These are phyloP conservation scores for Cordyceps cateniannulata DNA, from an alignment of 2,329 filamentous ascomycete species.

Conservation along the genomic window DNA sequence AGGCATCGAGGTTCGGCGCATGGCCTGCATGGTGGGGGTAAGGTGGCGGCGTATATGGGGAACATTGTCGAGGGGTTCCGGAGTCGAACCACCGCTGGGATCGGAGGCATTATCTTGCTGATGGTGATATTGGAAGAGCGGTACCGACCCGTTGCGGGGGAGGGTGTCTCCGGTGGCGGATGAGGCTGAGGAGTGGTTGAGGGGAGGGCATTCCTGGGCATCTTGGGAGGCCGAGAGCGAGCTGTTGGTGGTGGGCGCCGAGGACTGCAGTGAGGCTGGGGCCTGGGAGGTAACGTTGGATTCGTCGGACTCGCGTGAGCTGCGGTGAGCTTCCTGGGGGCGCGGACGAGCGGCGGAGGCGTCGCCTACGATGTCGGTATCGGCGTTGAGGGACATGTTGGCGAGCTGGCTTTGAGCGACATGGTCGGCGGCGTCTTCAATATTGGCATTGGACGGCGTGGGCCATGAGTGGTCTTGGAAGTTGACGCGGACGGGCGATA, in stretches of 20 bases:
- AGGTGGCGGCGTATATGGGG: conserved; percentile 54
- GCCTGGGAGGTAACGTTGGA: conserved; percentile 44
- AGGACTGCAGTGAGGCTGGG: conserved; percentile 43
- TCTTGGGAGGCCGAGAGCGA: conserved; percentile 48
- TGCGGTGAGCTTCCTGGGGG: conserved; percentile 34
- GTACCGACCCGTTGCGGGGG: conserved; percentile 39
- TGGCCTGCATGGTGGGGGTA: conserved; percentile 49
- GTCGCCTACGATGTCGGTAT: conserved; percentile 19
- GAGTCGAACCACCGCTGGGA: conserved; percentile 40
- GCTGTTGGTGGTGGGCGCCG: conserved; percentile 49
- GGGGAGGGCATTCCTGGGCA: conserved; percentile 35
- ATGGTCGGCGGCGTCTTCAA: conserved; percentile 35
- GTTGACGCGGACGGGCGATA: conserved; percentile 51
- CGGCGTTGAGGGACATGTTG: not conserved
- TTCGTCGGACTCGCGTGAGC: conserved; percentile 48
- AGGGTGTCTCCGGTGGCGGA: conserved; percentile 42
- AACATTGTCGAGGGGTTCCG: conserved; percentile 45
- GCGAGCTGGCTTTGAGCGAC: conserved; percentile 1
- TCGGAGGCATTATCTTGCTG: conserved; percentile 42
- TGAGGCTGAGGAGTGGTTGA: conserved; percentile 42
- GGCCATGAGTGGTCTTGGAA: conserved; percentile 47
- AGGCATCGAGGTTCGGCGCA: conserved; percentile 51
- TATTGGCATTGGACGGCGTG: conserved; percentile 44
- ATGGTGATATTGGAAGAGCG: conserved; percentile 58
- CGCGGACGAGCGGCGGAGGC: conserved; percentile 25